Conservation (phyloP, 345 rosid species). For the Cochlearia excelsa region DNA sequence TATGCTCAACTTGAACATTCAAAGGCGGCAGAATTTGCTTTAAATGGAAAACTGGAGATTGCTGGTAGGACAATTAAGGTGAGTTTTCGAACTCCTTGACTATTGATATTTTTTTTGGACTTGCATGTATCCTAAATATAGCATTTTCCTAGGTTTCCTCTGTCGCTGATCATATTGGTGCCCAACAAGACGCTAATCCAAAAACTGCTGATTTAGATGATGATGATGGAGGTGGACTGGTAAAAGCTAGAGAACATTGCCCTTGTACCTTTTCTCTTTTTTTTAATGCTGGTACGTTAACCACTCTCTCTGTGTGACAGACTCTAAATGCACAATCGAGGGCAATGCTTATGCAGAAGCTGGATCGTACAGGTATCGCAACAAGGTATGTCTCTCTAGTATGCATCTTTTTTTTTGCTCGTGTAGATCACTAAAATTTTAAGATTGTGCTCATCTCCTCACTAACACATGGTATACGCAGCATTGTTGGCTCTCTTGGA, state of each 20-base stretch:
- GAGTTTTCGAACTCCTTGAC: slow-evolving; percentile 17
- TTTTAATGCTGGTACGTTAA: slow-evolving; percentile 1
- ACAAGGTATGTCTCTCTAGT: slow-evolving; percentile 50
- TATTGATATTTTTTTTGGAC: slow-evolving; percentile 2
- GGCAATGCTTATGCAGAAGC: slow-evolving; percentile 78
- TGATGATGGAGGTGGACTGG: slow-evolving; percentile 97
- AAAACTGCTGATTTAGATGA: slow-evolving; percentile 94
- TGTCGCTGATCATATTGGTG: slow-evolving; percentile 79
- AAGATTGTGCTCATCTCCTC: not conserved
- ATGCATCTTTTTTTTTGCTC: slow-evolving; percentile 25
- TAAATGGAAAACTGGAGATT: slow-evolving; percentile 91
- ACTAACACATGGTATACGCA: slow-evolving; percentile 27
- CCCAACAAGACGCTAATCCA: slow-evolving; percentile 66
- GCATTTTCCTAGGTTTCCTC: slow-evolving; percentile 66
- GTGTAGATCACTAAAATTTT: not conserved
- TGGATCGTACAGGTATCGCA: slow-evolving; percentile 86
- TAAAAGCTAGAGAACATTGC: slow-evolving; percentile 38
- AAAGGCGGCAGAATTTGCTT: slow-evolving; percentile 73
- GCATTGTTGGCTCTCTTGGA: slow-evolving; percentile 71
- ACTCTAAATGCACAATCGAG: slow-evolving; percentile 88
- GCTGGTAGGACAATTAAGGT: slow-evolving; percentile 91
- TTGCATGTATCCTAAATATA: not conserved
- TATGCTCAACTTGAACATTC: slow-evolving; percentile 91
- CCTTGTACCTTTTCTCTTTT: not conserved
- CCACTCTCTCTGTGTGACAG: slow-evolving; percentile 36